These are phyloP conservation scores for Collariella sp. DNA, from an alignment of 495 filamentous ascomycete genomes.

Conservation along the genomic window DNA sequence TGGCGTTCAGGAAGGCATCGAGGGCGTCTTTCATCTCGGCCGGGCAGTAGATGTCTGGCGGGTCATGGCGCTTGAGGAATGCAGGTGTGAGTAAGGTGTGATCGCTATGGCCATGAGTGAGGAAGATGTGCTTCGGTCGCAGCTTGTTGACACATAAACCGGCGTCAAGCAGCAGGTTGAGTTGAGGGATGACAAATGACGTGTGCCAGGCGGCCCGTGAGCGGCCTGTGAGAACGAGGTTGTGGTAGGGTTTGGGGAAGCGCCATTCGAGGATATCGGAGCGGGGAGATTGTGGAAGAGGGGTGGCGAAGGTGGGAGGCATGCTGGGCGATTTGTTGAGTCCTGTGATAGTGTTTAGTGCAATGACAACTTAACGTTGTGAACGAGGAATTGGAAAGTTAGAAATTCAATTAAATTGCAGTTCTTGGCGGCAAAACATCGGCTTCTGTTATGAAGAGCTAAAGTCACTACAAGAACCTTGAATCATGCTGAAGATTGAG, in stretches of 20 bases:
- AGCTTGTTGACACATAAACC: constrained; percentile 29
- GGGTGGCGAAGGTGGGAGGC: constrained; percentile 23
- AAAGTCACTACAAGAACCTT: too few species aligned
- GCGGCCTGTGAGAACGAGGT: constrained; percentile 28
- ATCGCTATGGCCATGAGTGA: constrained; percentile 37
- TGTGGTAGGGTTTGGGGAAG: constrained; percentile 29
- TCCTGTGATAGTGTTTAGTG: background rate
- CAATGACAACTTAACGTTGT: too few species aligned
- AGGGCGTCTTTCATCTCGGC: constrained; percentile 24
- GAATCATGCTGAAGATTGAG: too few species aligned
- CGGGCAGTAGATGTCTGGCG: constrained; percentile 30
- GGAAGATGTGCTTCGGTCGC: constrained; percentile 35
- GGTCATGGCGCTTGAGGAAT: constrained; percentile 26
- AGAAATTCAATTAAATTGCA: background rate
- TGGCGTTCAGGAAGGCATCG: constrained; percentile 23
- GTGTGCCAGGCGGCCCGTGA: constrained; percentile 39
- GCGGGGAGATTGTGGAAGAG: constrained; percentile 28
- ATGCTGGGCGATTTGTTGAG: background rate
- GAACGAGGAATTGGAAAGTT: background rate
- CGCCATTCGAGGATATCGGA: constrained; percentile 32
- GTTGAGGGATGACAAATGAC: constrained; percentile 33
- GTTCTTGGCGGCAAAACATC: constrained; percentile 5
- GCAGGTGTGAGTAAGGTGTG: constrained; percentile 28
- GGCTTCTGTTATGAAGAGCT: background rate
- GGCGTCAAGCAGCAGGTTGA: constrained; percentile 34